Base-by-base conservation (phyloP, 129 eudicot genomes). In the Flaveria robusta region DNA sequence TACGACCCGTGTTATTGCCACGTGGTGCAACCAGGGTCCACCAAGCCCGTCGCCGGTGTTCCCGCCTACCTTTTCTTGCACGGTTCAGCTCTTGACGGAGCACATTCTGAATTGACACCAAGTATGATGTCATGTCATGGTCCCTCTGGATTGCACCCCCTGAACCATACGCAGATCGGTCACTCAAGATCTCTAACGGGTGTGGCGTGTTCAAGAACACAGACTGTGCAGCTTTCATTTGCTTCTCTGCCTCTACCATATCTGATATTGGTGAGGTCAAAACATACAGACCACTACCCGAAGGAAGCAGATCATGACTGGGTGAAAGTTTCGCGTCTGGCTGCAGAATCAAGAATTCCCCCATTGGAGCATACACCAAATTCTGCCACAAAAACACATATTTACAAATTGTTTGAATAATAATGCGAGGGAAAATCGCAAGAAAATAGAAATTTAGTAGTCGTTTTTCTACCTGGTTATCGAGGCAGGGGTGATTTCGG, bases 181-280 rank as follows among this genome's bases (percentile, higher is more conserved):
- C 97, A 64, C 97, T 91, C 68, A 94, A 46, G 55, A 91, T 94
- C 86, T 91, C 99, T n/a, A 94, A 88, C 6, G 97, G 98, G 84
- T 93, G 98, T 4, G 98, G 98, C 9, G 88, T 72, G 80, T 94
- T 94, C 23, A 94, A 56, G 75, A 94, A 94, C 7, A 63, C 88
- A 10, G 84, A 39, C 65, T 79, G 85, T 43, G 98, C 97, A 1
- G 88, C 97, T 42, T 80, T 87, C 75, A 79, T 75, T 74, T 82
- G 88, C 82, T 84, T 85, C 67, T 91, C 98, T 2, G 88, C 91
- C 74, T 90, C 87, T 2, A 52, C 51, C 16, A 49, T 67, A 75
- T 90, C 87, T 4, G 78, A 23, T 5, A 9, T 64, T 5, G 88
- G 66, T 26, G 87, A 79, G 26, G 72, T 88, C 55, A 94, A 78